These are phyloP conservation scores for Fragosphaeria purpurea DNA, from an alignment of 2,329 filamentous ascomycete genomes.

Conservation along the genomic window DNA sequence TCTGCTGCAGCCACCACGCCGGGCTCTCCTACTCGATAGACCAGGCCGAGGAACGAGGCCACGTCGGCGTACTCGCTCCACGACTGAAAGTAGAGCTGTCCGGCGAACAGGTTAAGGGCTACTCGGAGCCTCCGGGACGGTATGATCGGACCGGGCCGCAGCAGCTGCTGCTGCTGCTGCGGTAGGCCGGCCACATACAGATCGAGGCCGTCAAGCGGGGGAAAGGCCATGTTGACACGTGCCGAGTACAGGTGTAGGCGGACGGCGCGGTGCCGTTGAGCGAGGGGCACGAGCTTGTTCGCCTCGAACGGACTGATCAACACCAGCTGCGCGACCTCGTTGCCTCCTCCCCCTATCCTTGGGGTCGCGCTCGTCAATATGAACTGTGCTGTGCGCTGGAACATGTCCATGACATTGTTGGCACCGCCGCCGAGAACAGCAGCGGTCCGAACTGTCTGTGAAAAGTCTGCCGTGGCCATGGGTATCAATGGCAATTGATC, in stretches of 20 bases:
- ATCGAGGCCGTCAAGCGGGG: constrained; percentile 33
- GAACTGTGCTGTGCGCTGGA: constrained; percentile 45
- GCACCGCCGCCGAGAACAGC: no score
- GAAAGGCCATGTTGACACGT: constrained; percentile 26
- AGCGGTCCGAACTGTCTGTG: constrained; percentile 28
- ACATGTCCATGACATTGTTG: constrained; percentile 17
- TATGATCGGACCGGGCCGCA: constrained; percentile 8
- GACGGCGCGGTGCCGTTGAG: constrained; percentile 26
- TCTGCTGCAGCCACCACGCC: constrained; percentile 18
- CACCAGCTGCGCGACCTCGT: constrained; percentile 25
- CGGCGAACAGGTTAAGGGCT: constrained; percentile 56
- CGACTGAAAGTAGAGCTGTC: constrained; percentile 51
- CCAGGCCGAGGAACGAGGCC: constrained; percentile 43
- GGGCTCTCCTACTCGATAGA: constrained; percentile 14
- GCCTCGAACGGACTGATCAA: constrained; percentile 55
- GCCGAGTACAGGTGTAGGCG: constrained; percentile 43
- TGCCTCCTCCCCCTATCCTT: constrained; percentile 1
- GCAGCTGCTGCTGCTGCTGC: background rate
- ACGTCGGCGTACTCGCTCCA: constrained; percentile 43
- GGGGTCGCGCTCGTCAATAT: constrained; percentile 27
- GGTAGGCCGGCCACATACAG: constrained; percentile 30
- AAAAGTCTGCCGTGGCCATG: constrained; percentile 42
- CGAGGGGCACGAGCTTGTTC: constrained; percentile 31
- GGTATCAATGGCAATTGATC: constrained; percentile 27
- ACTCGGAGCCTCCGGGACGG: constrained; percentile 22